These are phyloP conservation scores for Cicer chorassanicum DNA, from an alignment of 306 rosid species.

Conservation along the genomic window DNA sequence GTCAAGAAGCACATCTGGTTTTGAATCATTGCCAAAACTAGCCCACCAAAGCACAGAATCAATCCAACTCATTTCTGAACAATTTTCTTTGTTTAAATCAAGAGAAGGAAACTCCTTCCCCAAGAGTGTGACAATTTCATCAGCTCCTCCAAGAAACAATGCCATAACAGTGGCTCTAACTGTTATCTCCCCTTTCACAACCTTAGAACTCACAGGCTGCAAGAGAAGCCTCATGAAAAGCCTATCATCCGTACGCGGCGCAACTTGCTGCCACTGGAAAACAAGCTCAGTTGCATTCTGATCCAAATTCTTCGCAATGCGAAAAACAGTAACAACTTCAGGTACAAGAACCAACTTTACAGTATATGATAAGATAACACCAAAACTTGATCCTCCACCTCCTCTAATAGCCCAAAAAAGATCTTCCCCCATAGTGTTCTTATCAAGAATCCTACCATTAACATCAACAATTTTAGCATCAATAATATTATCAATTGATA, in stretches of 20 bases:
- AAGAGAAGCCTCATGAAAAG: conserved; percentile 66
- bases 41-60: conserved; percentile 56
- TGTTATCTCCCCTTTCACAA: conserved; percentile 50
- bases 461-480: conserved; percentile 74
- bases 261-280: conserved; percentile 68
- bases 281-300: conserved; percentile 63
- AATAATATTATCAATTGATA: conserved; percentile 66
- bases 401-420: conserved; percentile 87
- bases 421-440: conserved; percentile 71
- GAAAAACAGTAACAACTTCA: conserved; percentile 59
- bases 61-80: conserved; percentile 63
- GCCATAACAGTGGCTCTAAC: conserved; percentile 49
- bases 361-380: conserved; percentile 68
- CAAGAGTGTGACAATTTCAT: conserved; percentile 50
- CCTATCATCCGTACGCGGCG: conserved; percentile 50
- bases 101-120: conserved; percentile 58
- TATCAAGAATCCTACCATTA: conserved; percentile 63
- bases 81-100: conserved; percentile 56
- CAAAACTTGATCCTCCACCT: conserved; percentile 83
- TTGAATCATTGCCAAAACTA: conserved; percentile 33
- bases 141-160: conserved; percentile 59
- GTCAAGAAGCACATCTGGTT: conserved; percentile 45
- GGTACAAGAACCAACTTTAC: conserved; percentile 66
- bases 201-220: conserved; percentile 60
- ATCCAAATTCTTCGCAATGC: conserved; percentile 49